phyloP scores from a whole-genome alignment of 176 grass and related monocot genomes.

The Tuctoria greenei region DNA sequence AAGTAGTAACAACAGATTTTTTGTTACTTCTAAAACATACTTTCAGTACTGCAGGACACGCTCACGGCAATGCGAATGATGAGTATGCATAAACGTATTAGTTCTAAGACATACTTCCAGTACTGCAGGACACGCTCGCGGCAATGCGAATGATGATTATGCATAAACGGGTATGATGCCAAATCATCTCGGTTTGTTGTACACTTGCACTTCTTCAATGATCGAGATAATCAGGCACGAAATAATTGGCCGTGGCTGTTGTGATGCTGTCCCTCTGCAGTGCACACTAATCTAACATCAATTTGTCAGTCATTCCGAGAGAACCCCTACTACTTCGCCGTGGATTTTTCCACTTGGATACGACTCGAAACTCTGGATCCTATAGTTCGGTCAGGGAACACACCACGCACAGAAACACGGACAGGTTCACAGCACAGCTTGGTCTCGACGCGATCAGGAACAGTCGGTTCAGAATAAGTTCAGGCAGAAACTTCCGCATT shows the following conservation, averaged over 20 bases:
- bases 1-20: too few relatives aligned
- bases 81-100: slow-evolving; percentile 16
- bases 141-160: slow-evolving; percentile 15
- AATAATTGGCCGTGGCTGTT: neutral
- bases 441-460: slow-evolving; percentile 26
- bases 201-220: slow-evolving; percentile 8
- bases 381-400: slow-evolving; percentile 34
- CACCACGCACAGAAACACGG: neutral
- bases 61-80: neutral
- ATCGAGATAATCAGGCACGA: slow-evolving; percentile 4
- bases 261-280: slow-evolving; percentile 25
- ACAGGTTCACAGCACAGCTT: slow-evolving; percentile 4
- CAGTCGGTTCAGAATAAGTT: slow-evolving; percentile 48
- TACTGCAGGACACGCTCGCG: neutral
- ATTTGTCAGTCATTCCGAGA: neutral
- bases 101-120: slow-evolving; percentile 9
- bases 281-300: neutral
- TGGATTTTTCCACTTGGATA: slow-evolving; percentile 50
- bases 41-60: neutral
- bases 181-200: slow-evolving; percentile 17
- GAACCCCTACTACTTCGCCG: slow-evolving; percentile 19
- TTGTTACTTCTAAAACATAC: slow-evolving; percentile 13
- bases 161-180: slow-evolving; percentile 4
- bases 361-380: slow-evolving; percentile 32
- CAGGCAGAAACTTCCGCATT: slow-evolving; percentile 39